Conservation (phyloP, 441 rosid genomes). For the Rhodomyrtus psidioides region DNA sequence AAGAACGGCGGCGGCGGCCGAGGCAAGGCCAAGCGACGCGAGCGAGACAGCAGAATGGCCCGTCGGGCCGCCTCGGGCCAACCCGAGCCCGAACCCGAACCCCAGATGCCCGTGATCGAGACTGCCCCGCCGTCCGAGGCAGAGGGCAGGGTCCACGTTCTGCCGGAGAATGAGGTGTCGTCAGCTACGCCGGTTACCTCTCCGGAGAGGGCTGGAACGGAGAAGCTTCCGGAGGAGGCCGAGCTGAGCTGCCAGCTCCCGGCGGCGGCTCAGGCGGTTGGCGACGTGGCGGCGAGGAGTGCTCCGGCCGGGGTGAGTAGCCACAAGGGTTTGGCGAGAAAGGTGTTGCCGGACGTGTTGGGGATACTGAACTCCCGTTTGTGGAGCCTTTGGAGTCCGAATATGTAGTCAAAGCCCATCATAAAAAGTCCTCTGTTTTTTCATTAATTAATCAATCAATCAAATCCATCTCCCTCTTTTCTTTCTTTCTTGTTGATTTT, state of each 20-base stretch:
- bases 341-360: constrained; percentile 88
- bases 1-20: neutral
- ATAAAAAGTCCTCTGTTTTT: neutral
- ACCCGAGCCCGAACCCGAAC: neutral
- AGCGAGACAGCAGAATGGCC: neutral
- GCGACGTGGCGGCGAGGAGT: neutral
- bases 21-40: constrained; percentile 32
- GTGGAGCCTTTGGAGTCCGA: constrained; percentile 90
- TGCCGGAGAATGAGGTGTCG: neutral
- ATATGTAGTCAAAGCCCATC: constrained; percentile 28
- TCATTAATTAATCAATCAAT: neutral
- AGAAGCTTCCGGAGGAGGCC: neutral
- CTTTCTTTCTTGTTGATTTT: neutral
- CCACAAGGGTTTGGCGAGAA: constrained; percentile 76
- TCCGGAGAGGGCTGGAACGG: constrained; percentile 4
- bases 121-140: neutral
- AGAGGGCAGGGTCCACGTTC: neutral
- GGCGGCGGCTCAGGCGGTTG: neutral
- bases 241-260: constrained; percentile 9
- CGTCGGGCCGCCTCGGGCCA: neutral
- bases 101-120: neutral
- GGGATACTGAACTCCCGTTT: constrained; percentile 72
- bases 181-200: constrained; percentile 2
- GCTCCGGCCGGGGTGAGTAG: constrained; percentile 1
- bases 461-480: neutral